phyloP scores from a whole-genome alignment of 2,329 filamentous ascomycete genomes.

The Polytolypa hystricis region DNA sequence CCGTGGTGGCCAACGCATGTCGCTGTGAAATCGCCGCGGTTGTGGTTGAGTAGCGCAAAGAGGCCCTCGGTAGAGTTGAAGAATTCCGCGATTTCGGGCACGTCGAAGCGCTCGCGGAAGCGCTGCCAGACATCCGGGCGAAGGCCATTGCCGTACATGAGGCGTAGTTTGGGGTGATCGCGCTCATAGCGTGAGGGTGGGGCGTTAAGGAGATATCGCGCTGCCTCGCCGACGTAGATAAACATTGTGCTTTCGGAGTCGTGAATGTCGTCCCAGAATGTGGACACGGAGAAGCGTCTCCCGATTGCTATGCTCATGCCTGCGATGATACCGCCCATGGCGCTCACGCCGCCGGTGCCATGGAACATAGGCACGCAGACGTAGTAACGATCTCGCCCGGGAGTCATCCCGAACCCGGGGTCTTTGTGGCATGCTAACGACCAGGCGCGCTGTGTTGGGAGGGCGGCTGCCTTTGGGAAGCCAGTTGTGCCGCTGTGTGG shows the following conservation, averaged over 20 bases:
- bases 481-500: constrained; percentile 64
- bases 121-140: constrained; percentile 55
- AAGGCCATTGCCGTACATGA: constrained; percentile 39
- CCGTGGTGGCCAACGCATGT: constrained; percentile 63
- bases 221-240: constrained; percentile 67
- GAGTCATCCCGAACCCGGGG: constrained; percentile 21
- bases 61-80: constrained; percentile 69
- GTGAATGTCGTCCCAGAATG: constrained; percentile 64
- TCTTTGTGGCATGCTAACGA: constrained; percentile 21
- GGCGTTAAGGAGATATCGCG: constrained; percentile 59
- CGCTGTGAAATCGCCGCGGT: constrained; percentile 50
- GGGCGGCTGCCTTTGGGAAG: constrained; percentile 58
- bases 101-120: constrained; percentile 36
- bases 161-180: constrained; percentile 32
- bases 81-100: constrained; percentile 54
- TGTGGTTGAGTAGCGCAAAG: constrained; percentile 50
- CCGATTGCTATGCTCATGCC: constrained; percentile 35
- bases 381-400: constrained; percentile 52
- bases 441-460: constrained; percentile 42
- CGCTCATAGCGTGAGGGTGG: constrained; percentile 40
- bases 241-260: constrained; percentile 58
- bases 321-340: constrained; percentile 44
- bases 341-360: constrained; percentile 57
- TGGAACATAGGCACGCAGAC: constrained; percentile 70
- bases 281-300: constrained; percentile 50